Conservation (phyloP, 2,329 filamentous ascomycete species). For the Phaeosphaeriaceae sp. region DNA sequence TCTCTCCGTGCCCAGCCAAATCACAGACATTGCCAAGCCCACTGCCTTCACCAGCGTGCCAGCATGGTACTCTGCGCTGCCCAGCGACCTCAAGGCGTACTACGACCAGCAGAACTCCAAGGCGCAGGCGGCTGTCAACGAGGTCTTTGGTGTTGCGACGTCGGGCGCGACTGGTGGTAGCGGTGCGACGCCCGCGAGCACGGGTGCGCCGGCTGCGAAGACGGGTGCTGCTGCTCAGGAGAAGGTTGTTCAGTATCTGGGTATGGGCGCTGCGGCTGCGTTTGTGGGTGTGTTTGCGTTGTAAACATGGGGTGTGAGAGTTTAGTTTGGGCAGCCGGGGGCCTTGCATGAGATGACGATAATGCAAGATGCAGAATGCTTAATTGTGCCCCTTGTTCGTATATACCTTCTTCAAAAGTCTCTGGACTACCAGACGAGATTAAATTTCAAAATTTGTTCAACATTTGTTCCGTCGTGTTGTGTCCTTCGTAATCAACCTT, state of each 20-base stretch:
- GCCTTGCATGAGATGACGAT: background rate
- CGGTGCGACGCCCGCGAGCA: conserved; percentile 7
- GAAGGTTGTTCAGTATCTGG: conserved; percentile 15
- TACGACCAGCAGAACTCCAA: conserved; percentile 26
- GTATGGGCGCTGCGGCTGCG: conserved; percentile 25
- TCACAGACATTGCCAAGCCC: conserved; percentile 19
- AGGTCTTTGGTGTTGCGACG: conserved; percentile 15
- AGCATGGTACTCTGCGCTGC: conserved; percentile 31
- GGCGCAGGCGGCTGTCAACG: conserved; percentile 23
- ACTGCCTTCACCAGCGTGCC: conserved; percentile 25
- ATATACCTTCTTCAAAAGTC: background rate
- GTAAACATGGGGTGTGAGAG: conserved; percentile 6
- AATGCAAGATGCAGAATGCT: too few species aligned
- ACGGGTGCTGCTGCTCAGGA: conserved; percentile 14
- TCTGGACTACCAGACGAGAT: background rate
- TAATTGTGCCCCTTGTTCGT: too few species aligned
- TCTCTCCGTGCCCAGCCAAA: conserved; percentile 20
- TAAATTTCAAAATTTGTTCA: background rate
- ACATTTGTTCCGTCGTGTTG: too few species aligned
- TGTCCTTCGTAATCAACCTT: background rate
- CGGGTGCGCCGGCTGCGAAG: conserved; percentile 3
- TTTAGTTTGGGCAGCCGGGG: background rate
- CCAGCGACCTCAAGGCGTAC: conserved; percentile 31
- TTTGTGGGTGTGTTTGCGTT: conserved; percentile 30
- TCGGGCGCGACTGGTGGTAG: too few species aligned